phyloP scores from a whole-genome alignment of 352 stramenopile species.

The Phytopythium oedochilum region DNA sequence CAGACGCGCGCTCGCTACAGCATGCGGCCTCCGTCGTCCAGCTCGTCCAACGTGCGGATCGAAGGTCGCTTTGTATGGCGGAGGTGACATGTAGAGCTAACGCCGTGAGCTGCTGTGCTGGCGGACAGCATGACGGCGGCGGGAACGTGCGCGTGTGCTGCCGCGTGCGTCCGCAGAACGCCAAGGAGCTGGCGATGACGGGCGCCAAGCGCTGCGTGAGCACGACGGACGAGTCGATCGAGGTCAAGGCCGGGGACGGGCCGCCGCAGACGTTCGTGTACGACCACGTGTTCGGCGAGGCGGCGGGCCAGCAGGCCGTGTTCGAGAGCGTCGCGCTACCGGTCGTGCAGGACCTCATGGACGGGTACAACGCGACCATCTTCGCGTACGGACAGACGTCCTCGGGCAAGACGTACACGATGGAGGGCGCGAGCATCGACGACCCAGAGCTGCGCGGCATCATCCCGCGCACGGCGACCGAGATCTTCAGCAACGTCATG shows the following conservation, averaged over 20 bases:
- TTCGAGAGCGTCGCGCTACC: constrained; percentile 87
- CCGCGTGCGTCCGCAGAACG: constrained; percentile 77
- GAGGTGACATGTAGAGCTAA: too few relatives aligned
- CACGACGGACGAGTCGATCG: constrained; percentile 43
- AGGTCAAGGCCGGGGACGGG: constrained; percentile 66
- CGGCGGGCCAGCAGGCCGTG: constrained; percentile 77
- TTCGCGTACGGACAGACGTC: constrained; percentile 93
- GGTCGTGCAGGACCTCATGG: constrained; percentile 89
- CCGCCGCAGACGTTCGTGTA: constrained; percentile 83
- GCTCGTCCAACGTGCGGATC: background rate
- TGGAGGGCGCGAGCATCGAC: constrained; percentile 81
- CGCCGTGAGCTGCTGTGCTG: background rate
- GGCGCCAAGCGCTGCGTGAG: constrained; percentile 50
- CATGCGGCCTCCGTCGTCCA: background rate
- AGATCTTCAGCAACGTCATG: constrained; percentile 87
- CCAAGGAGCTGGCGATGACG: constrained; percentile 66
- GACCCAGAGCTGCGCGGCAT: constrained; percentile 82
- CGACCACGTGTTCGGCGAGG: constrained; percentile 87
- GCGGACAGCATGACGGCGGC: constrained; percentile 5
- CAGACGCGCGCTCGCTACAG: background rate
- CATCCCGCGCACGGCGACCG: constrained; percentile 84
- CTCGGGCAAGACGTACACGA: constrained; percentile 88
- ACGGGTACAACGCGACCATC: constrained; percentile 93
- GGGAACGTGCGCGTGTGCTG: constrained; percentile 82
- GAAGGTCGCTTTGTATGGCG: too few relatives aligned